Percentiles rank a stretch among this genome's conserved stretches.
Evolutionary conservation across 495 filamentous ascomycete species (phyloP).

Genomic region (Penicillium argentinense): DNA sequence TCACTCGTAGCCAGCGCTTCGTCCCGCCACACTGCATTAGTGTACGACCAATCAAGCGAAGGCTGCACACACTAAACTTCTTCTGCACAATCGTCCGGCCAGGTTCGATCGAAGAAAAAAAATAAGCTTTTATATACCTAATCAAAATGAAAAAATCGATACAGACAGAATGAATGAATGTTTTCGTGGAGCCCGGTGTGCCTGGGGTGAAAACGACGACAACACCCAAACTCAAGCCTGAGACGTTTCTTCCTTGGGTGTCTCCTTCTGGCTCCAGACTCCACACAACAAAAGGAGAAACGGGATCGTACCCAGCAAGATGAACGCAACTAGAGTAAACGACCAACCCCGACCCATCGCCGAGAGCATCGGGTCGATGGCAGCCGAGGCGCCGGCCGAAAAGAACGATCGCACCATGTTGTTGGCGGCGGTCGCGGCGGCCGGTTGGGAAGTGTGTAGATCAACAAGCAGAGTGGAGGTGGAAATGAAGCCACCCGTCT

Average conservation of each 20-base stretch:
- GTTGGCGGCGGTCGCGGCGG: conserved; percentile 62
- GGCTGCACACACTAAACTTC: too few species aligned
- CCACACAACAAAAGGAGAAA: conserved; percentile 16
- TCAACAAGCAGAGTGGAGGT: conserved; percentile 53
- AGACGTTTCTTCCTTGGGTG: neutral
- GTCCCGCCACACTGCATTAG: too few species aligned
- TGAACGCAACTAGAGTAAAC: conserved; percentile 36
- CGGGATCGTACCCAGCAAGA: conserved; percentile 18
- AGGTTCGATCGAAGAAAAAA: neutral
- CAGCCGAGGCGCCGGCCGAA: conserved; percentile 57
- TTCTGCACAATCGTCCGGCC: too few species aligned
- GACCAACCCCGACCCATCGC: conserved; percentile 54
- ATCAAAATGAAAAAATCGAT: neutral
- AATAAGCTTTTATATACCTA: neutral
- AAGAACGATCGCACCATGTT: conserved; percentile 64
- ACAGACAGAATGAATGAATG: neutral
- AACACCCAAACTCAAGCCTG: neutral
- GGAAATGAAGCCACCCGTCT: conserved; percentile 52
- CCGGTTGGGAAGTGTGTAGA: conserved; percentile 53
- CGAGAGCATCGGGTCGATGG: conserved; percentile 59
- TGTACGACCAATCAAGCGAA: too few species aligned
- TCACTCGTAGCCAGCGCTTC: too few species aligned
- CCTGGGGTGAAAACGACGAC: neutral
- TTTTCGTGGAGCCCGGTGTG: neutral
- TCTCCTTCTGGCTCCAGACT: conserved; percentile 4